Conservation (phyloP, 2,329 filamentous ascomycete species). For the Beauveria asiatica region DNA sequence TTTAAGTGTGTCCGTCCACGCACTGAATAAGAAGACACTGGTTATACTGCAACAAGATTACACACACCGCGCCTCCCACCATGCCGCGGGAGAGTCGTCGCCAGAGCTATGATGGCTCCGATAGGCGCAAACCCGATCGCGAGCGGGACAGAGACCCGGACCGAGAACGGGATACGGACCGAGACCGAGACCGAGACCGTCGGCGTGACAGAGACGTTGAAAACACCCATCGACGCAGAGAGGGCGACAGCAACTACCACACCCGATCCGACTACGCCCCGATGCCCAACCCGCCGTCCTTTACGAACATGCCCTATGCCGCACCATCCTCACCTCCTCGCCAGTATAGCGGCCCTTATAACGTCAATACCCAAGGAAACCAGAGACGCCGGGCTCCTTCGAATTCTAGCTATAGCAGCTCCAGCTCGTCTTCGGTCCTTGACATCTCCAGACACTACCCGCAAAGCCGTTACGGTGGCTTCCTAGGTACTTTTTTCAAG, state of each 20-base stretch:
- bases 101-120: slow-evolving; percentile 47
- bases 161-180: background rate
- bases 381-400: slow-evolving; percentile 10
- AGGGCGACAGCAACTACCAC: slow-evolving; percentile 2
- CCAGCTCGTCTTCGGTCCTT: slow-evolving; percentile 50
- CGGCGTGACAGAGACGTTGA: background rate
- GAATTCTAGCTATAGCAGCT: slow-evolving; percentile 31
- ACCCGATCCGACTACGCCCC: background rate
- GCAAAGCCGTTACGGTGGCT: slow-evolving; percentile 40
- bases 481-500: slow-evolving; percentile 55
- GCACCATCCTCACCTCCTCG: slow-evolving; percentile 1
- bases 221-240: background rate
- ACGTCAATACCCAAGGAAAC: background rate
- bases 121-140: slow-evolving; percentile 35
- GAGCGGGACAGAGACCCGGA: slow-evolving; percentile 19
- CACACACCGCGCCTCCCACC: slow-evolving; percentile 15
- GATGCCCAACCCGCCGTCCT: slow-evolving; percentile 10
- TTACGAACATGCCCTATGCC: background rate
- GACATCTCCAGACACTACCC: slow-evolving; percentile 54
- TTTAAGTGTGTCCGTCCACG: background rate
- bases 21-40: background rate
- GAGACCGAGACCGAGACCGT: slow-evolving; percentile 3
- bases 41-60: background rate
- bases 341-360: background rate
- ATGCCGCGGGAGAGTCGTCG: slow-evolving; percentile 49